Conservation (phyloP, 1,284 basidiomycete genomes). For the Pseudomicrostroma phylloplanum region DNA sequence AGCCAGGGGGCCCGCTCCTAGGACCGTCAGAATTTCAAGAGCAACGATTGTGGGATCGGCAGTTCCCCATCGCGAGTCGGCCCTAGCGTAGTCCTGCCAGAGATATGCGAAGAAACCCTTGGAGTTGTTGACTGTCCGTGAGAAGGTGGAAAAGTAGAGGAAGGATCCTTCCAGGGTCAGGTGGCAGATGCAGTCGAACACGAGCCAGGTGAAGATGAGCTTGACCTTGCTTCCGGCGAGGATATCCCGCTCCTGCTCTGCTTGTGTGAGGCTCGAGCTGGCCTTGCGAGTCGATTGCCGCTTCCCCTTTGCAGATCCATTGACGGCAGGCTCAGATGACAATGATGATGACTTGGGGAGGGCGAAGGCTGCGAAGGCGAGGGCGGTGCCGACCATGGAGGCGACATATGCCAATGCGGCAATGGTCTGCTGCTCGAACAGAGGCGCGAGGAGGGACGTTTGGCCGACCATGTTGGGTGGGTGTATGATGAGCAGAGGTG, state of each 20-base stretch:
- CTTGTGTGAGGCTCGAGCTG: not conserved
- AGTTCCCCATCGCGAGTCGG: conserved; percentile 38
- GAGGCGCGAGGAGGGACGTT: not conserved
- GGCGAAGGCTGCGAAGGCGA: not conserved
- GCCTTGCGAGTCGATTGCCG: not conserved
- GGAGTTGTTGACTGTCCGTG: conserved; percentile 29
- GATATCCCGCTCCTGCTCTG: not conserved
- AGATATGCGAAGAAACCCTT: conserved; percentile 32
- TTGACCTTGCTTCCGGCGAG: conserved; percentile 18
- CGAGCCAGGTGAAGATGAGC: conserved; percentile 36
- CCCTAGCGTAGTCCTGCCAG: conserved; percentile 43
- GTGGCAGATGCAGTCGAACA: conserved; percentile 42
- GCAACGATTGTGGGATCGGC: conserved; percentile 36
- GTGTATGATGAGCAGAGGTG: not conserved
- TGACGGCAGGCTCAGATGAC: not conserved
- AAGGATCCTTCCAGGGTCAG: conserved; percentile 39
- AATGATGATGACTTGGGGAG: conserved; percentile 5
- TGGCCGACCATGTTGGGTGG: not conserved
- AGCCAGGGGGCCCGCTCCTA: conserved; percentile 37
- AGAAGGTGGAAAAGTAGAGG: conserved; percentile 31
- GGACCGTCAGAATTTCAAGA: conserved; percentile 38
- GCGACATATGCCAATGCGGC: conserved; percentile 6
- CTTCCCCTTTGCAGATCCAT: not conserved
- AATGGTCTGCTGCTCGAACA: conserved; percentile 6
- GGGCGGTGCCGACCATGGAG: conserved; percentile 1